These are phyloP conservation scores for Diutina mesorugosa DNA, from an alignment of 1,139 yeast species.

Conservation along the genomic window DNA sequence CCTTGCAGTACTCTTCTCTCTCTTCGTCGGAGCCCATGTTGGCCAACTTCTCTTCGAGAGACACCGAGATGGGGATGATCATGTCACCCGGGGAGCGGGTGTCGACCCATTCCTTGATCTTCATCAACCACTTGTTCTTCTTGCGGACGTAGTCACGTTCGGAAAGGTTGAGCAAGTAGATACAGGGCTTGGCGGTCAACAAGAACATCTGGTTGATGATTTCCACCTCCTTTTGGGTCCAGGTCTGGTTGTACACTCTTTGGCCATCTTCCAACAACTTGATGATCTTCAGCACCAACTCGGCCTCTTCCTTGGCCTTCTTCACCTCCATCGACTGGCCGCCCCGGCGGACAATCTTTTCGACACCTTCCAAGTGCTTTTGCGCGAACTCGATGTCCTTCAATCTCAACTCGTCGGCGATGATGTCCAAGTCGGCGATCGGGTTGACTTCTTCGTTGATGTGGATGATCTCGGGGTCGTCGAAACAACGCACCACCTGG, in stretches of 20 bases:
- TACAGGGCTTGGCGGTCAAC: slow-evolving; percentile 92
- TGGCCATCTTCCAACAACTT: slow-evolving; percentile 68
- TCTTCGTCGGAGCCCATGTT: slow-evolving; percentile 84
- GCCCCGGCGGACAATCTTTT: slow-evolving; percentile 83
- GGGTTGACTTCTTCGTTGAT: slow-evolving; percentile 98
- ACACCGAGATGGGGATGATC: slow-evolving; percentile 88
- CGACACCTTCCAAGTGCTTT: slow-evolving; percentile 79
- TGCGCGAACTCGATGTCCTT: slow-evolving; percentile 93
- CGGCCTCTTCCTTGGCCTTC: slow-evolving; percentile 87
- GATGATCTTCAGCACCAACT: slow-evolving; percentile 65
- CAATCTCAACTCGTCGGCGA: slow-evolving; percentile 82
- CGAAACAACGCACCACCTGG: slow-evolving; percentile 97
- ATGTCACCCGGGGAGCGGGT: slow-evolving; percentile 86
- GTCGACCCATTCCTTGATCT: slow-evolving; percentile 96
- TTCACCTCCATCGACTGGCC: slow-evolving; percentile 94
- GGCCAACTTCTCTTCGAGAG: slow-evolving; percentile 86
- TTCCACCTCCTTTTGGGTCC: slow-evolving; percentile 89
- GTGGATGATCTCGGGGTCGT: slow-evolving; percentile 95
- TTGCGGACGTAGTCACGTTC: slow-evolving; percentile 93
- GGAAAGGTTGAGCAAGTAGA: slow-evolving; percentile 85
- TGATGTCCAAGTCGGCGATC: slow-evolving; percentile 85
- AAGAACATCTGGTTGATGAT: slow-evolving; percentile 75
- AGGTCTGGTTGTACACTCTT: slow-evolving; percentile 81
- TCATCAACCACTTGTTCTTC: slow-evolving; percentile 89
- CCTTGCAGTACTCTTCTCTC: slow-evolving; percentile 82